These are phyloP conservation scores for Penicillium diatomitis DNA, from an alignment of 495 filamentous ascomycete species.

Conservation along the genomic window DNA sequence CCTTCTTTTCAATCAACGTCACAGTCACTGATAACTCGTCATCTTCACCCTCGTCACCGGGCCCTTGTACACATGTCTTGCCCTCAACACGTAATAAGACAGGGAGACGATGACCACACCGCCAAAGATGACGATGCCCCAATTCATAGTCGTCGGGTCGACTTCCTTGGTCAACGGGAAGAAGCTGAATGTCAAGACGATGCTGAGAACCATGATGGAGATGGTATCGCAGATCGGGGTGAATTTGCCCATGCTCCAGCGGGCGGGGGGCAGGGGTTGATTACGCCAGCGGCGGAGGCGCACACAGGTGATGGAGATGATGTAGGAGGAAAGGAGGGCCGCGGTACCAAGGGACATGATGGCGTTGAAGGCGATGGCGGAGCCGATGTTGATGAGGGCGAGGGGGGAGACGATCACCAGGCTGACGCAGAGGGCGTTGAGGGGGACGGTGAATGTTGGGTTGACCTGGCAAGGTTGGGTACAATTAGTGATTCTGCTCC, in stretches of 20 bases:
- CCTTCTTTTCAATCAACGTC: background rate
- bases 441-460: constrained; percentile 40
- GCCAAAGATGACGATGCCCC: background rate
- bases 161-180: background rate
- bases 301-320: constrained; percentile 3
- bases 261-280: constrained; percentile 1
- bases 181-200: background rate
- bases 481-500: background rate
- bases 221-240: background rate
- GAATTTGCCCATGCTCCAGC: constrained; percentile 2
- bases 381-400: constrained; percentile 44
- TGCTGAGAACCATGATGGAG: background rate
- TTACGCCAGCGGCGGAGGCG: background rate
- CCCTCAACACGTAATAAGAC: background rate
- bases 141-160: background rate
- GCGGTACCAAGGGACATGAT: constrained; percentile 32
- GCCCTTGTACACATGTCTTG: background rate
- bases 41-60: background rate
- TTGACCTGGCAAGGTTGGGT: constrained; percentile 26
- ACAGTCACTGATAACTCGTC: background rate
- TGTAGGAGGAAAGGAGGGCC: constrained; percentile 1
- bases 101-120: background rate
- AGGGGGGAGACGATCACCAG: constrained; percentile 35
- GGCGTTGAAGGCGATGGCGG: constrained; percentile 33
- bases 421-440: constrained; percentile 41